phyloP scores from a whole-genome alignment of 129 eudicot species.

The Gnaphalium uliginosum region DNA sequence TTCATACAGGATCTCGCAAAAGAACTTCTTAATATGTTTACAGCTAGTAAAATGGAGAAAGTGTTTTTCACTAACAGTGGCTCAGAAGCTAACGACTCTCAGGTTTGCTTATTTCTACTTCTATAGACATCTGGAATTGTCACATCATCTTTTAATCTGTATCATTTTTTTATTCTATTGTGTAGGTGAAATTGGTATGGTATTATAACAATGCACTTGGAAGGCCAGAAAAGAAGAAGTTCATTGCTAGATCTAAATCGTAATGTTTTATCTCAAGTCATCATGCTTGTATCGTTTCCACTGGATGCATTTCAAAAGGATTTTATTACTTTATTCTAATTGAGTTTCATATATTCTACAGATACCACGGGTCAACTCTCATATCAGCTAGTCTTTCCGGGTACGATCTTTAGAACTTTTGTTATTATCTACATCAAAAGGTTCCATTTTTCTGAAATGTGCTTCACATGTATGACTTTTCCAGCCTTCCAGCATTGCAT shows the following conservation, averaged over 20 bases:
- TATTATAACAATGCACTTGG: conserved; percentile 95
- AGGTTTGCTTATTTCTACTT: conserved; percentile 44
- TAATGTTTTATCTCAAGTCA: conserved; percentile 31
- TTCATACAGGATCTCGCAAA: conserved; percentile 73
- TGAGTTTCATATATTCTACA: conserved; percentile 29
- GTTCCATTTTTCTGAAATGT: conserved; percentile 5
- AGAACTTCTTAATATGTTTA: conserved; percentile 69
- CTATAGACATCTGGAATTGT: not conserved
- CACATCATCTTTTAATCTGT: not conserved
- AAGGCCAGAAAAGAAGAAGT: conserved; percentile 87
- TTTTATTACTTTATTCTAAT: conserved; percentile 6
- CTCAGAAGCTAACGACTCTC: conserved; percentile 92
- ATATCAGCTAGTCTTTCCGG: conserved; percentile 92
- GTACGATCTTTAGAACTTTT: conserved; percentile 33
- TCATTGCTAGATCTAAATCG: conserved; percentile 88
- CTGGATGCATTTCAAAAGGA: conserved; percentile 3
- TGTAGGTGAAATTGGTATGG: conserved; percentile 96
- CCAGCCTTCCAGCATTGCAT: conserved; percentile 81
- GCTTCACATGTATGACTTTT: not conserved
- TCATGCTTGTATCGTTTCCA: not conserved
- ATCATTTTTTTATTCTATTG: conserved; percentile 6
- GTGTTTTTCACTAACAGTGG: conserved; percentile 94
- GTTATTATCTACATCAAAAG: conserved; percentile 6
- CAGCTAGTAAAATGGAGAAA: conserved; percentile 75
- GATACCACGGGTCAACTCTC: conserved; percentile 93